Evolutionary conservation across 106 monocot genomes (phyloP).

Genomic region (Amphibolis antarctica): DNA sequence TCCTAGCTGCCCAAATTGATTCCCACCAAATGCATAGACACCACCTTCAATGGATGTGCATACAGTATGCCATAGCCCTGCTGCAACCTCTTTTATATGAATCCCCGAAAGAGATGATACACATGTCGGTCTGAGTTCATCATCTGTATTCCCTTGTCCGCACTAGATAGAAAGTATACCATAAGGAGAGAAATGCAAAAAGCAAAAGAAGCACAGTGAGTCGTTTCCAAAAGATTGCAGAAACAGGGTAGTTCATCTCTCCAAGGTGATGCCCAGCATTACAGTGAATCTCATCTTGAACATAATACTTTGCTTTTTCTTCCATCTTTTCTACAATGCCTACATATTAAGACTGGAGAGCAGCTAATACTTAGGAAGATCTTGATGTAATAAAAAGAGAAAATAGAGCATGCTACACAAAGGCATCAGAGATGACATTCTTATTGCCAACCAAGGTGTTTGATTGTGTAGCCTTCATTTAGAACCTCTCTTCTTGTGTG

Average conservation of each 20-base stretch:
- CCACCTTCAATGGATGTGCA: constrained; percentile 74
- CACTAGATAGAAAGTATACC: constrained; percentile 44
- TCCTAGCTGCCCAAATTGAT: constrained; percentile 96
- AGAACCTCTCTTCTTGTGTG: no score
- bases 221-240: constrained; percentile 2
- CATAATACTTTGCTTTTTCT: constrained; percentile 41
- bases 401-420: constrained; percentile 2
- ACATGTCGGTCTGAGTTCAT: constrained; percentile 78
- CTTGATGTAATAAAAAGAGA: neutral
- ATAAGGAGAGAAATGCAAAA: constrained; percentile 14
- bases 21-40: constrained; percentile 93
- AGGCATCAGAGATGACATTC: neutral
- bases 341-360: constrained; percentile 52
- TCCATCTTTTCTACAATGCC: constrained; percentile 44
- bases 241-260: constrained; percentile 9
- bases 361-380: constrained; percentile 30
- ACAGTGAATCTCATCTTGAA: constrained; percentile 19
- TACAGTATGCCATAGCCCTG: constrained; percentile 93
- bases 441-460: no score
- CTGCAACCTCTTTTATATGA: constrained; percentile 50
- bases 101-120: constrained; percentile 84
- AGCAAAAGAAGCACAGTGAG: constrained; percentile 13
- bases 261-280: constrained; percentile 34
- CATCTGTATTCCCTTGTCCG: constrained; percentile 85
- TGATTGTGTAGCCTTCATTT: no score